phyloP scores from a whole-genome alignment of 306 rosid genomes.

The peach (Prunus persica) region DNA sequence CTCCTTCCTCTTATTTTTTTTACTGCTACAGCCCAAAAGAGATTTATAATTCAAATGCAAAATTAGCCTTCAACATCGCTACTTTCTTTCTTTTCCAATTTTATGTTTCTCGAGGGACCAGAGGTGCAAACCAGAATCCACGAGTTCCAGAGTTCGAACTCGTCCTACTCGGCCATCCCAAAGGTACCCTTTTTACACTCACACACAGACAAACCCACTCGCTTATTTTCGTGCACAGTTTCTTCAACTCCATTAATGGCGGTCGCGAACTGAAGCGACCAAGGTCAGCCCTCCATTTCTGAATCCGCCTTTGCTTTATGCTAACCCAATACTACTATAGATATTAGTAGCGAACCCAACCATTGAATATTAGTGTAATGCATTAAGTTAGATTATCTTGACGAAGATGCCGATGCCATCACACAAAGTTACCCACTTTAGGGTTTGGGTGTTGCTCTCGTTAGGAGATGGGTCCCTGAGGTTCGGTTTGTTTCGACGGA shows the following conservation, averaged over 20 bases:
- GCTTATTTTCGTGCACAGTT: neutral
- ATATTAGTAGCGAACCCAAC: neutral
- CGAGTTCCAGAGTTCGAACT: neutral
- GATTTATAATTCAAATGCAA: neutral
- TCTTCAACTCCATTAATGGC: neutral
- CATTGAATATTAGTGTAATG: neutral
- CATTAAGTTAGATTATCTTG: neutral
- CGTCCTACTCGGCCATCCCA: neutral
- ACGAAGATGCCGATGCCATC: conserved; percentile 1
- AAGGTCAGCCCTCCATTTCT: neutral
- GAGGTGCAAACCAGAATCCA: neutral
- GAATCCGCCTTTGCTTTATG: neutral
- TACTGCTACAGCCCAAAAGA: neutral
- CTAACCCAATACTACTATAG: neutral
- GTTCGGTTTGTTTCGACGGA: neutral
- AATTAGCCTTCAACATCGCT: neutral
- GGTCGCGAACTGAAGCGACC: neutral
- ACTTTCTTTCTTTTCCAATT: neutral
- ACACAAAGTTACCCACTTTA: neutral
- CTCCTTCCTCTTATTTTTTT: neutral
- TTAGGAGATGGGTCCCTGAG: neutral
- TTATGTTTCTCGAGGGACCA: conserved; percentile 4
- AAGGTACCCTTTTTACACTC: neutral
- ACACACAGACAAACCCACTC: neutral
- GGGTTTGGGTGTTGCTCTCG: neutral